phyloP scores from a whole-genome alignment of 345 rosid species.

The Sisymbrium irio region DNA sequence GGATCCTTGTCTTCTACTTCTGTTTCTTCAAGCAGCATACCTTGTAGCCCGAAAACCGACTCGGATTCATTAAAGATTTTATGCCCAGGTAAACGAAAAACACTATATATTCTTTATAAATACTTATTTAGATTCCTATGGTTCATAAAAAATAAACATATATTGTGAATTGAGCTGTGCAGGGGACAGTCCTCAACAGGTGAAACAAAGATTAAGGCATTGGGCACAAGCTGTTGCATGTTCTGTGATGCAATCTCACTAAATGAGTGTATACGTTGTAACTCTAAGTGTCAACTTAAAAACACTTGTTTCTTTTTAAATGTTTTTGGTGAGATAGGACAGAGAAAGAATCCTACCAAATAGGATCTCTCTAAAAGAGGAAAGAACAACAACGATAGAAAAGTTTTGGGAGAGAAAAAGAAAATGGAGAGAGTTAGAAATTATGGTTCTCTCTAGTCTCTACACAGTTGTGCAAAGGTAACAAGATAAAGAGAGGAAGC shows the following conservation, averaged over 20 bases:
- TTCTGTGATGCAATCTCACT: conserved; percentile 49
- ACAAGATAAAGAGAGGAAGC: conserved; percentile 11
- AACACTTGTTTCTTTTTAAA: neutral
- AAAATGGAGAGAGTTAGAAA: conserved; percentile 3
- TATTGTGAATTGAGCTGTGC: conserved; percentile 22
- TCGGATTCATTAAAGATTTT: conserved; percentile 73
- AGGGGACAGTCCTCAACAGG: conserved; percentile 73
- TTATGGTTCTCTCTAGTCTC: neutral
- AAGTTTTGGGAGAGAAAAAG: neutral
- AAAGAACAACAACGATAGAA: conserved; percentile 3
- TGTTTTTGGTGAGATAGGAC: conserved; percentile 31
- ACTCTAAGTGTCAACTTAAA: conserved; percentile 17
- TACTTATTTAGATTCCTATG: neutral
- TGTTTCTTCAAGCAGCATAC: conserved; percentile 38
- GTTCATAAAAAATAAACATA: neutral
- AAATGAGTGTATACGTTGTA: conserved; percentile 22
- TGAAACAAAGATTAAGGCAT: conserved; percentile 57
- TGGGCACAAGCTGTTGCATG: conserved; percentile 77
- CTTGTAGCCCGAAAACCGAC: conserved; percentile 66
- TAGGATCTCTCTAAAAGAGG: conserved; percentile 32
- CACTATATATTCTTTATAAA: neutral
- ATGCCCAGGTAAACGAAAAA: conserved; percentile 53
- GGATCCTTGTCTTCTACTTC: conserved; percentile 34
- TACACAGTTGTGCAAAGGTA: conserved; percentile 12
- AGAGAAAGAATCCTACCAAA: conserved; percentile 29